These are phyloP conservation scores for Alternaria viburni DNA, from an alignment of 2,329 filamentous ascomycete genomes.

Conservation along the genomic window DNA sequence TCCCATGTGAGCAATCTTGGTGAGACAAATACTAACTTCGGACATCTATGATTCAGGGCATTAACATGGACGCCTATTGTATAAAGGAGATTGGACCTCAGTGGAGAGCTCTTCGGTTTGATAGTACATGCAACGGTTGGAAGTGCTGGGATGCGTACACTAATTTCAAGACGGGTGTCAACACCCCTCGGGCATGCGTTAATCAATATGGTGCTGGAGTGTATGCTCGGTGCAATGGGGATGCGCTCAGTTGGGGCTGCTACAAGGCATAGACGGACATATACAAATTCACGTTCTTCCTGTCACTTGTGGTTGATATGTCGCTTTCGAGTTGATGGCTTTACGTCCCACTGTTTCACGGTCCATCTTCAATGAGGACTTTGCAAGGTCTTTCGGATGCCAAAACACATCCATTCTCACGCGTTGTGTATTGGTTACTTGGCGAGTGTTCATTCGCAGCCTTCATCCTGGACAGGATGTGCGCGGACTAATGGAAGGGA, in stretches of 20 bases:
- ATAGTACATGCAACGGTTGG: not conserved
- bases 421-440: not conserved
- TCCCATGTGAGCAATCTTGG: not conserved
- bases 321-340: not conserved
- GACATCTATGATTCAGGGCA: not conserved
- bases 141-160: not conserved
- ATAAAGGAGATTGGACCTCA: not conserved
- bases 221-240: not conserved
- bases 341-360: not conserved
- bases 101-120: not conserved
- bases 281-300: not conserved
- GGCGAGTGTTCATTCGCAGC: not conserved
- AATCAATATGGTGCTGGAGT: not conserved
- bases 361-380: not conserved
- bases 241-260: not conserved
- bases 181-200: not conserved
- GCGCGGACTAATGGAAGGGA: conserved; percentile 13
- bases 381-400: not conserved
- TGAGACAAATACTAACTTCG: not conserved
- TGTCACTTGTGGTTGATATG: not conserved
- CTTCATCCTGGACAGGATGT: conserved; percentile 29
- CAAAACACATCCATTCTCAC: not conserved
- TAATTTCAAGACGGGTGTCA: not conserved
- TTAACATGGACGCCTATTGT: not conserved
- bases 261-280: not conserved